phyloP scores from a whole-genome alignment of 352 stramenopile species.

The Phytophthora palmivora region DNA sequence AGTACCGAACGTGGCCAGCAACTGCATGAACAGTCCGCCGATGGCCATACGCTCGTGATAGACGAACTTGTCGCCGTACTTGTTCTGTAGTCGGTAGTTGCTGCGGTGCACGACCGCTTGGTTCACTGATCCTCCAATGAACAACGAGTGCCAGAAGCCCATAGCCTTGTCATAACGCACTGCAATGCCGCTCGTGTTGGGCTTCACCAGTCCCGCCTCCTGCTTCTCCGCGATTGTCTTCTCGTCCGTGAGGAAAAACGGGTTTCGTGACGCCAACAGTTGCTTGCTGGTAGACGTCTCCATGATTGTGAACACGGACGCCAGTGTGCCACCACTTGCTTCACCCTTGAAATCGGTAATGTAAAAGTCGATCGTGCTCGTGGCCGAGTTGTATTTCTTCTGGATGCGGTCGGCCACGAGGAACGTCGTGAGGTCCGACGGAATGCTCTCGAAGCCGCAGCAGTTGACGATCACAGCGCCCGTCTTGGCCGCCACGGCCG shows the following conservation, averaged over 20 bases:
- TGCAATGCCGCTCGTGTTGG: conserved; percentile 43
- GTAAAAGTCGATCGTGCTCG: conserved; percentile 53
- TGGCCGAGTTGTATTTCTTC: conserved; percentile 49
- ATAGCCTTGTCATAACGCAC: conserved; percentile 81
- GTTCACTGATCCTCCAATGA: conserved; percentile 87
- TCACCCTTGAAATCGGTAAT: conserved; percentile 58
- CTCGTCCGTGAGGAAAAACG: conserved; percentile 69
- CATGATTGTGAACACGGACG: conserved; percentile 63
- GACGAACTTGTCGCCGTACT: conserved; percentile 69
- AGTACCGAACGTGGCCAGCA: conserved; percentile 46
- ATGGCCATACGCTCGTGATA: conserved; percentile 72
- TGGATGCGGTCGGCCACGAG: conserved; percentile 76
- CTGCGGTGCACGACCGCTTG: conserved; percentile 78
- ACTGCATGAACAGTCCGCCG: conserved; percentile 52
- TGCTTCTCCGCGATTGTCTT: conserved; percentile 47
- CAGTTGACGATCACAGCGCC: conserved; percentile 89
- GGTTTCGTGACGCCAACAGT: conserved; percentile 47
- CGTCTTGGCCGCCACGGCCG: conserved; percentile 51
- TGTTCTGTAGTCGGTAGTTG: conserved; percentile 64
- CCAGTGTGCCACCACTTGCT: conserved; percentile 69
- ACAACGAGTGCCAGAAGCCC: conserved; percentile 66
- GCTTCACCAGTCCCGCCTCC: conserved; percentile 30
- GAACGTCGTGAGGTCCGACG: conserved; percentile 84
- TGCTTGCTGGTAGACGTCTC: conserved; percentile 57
- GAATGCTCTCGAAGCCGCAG: conserved; percentile 91